Conservation (phyloP, 208 protist genomes). For the Trypanosoma conorhini region DNA sequence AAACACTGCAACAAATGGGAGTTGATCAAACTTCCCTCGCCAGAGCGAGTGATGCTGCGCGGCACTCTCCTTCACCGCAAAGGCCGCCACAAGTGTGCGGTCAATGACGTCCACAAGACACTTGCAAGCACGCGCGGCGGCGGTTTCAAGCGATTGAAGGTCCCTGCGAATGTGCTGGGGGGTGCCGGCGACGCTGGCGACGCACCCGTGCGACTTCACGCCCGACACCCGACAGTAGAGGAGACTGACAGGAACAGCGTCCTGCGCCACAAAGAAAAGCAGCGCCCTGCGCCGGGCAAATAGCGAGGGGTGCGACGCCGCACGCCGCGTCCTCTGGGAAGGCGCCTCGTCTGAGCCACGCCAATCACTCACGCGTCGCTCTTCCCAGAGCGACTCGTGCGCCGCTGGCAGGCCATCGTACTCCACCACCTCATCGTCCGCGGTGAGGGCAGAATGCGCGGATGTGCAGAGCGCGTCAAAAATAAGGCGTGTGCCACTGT, state of each 20-base stretch:
- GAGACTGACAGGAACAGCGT: constrained; percentile 43
- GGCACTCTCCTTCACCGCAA: not conserved
- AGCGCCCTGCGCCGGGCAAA: constrained; percentile 45
- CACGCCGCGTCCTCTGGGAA: not conserved
- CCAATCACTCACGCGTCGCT: constrained; percentile 13
- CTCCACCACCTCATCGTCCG: constrained; percentile 25
- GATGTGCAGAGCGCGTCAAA: constrained; percentile 29
- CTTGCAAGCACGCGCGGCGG: constrained; percentile 11
- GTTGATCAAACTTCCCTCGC: not conserved
- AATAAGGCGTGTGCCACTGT: constrained; percentile 32
- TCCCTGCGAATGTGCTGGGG: not conserved
- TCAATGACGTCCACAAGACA: constrained; percentile 27
- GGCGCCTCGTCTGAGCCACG: constrained; percentile 1
- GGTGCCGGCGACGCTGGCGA: constrained; percentile 1
- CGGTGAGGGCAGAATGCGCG: not conserved
- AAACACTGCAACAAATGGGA: constrained; percentile 46
- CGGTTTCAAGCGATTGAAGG: constrained; percentile 12
- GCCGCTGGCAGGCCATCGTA: constrained; percentile 24
- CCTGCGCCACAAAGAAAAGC: constrained; percentile 50
- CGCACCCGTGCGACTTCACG: not conserved
- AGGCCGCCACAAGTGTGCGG: constrained; percentile 28
- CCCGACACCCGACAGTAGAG: constrained; percentile 20
- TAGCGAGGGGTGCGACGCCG: not conserved
- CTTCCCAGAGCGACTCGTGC: not conserved
- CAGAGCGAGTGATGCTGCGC: constrained; percentile 20